Evolutionary conservation across 106 monocot species (phyloP).

Genomic region (Dendrobium nobile): DNA sequence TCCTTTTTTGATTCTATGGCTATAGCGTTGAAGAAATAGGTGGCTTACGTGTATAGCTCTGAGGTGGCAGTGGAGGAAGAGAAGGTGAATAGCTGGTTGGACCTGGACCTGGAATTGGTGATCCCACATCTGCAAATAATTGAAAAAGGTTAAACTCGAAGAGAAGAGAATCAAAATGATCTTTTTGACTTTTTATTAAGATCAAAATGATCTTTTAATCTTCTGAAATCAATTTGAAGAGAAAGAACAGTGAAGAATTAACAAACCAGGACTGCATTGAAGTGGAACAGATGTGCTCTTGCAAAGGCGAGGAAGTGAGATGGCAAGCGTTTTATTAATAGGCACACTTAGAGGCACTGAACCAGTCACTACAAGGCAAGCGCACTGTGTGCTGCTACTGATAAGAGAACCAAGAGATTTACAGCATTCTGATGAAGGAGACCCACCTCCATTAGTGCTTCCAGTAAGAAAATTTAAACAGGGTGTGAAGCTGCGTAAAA

Average conservation of each 20-base stretch:
- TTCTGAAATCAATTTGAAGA: too few species aligned
- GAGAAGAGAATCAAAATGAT: too few species aligned
- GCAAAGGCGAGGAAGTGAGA: slow-evolving; percentile 58
- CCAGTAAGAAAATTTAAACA: slow-evolving; percentile 79
- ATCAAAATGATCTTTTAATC: too few species aligned
- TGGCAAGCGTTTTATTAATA: slow-evolving; percentile 55
- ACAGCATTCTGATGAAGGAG: slow-evolving; percentile 67
- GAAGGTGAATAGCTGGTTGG: slow-evolving; percentile 2
- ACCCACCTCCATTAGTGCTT: slow-evolving; percentile 69
- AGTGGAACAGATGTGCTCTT: slow-evolving; percentile 42
- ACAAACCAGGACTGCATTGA: slow-evolving; percentile 36
- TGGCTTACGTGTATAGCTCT: neutral
- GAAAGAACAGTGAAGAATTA: too few species aligned
- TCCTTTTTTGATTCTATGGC: neutral
- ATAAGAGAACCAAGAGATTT: slow-evolving; percentile 37
- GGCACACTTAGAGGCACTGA: slow-evolving; percentile 68
- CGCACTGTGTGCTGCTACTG: slow-evolving; percentile 43
- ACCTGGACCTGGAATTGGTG: slow-evolving; percentile 46
- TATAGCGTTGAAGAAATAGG: neutral
- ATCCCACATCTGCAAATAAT: slow-evolving; percentile 31
- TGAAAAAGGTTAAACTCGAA: neutral
- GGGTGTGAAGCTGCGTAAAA: slow-evolving; percentile 74
- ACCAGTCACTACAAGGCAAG: slow-evolving; percentile 74
- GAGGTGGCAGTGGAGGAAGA: slow-evolving; percentile 5
- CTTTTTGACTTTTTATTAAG: too few species aligned